A percentile compares a stretch with the other conserved stretches of the same genome.
Evolutionary conservation across 2,329 filamentous ascomycete species (phyloP).

Genomic region (Fusarium napiforme): DNA sequence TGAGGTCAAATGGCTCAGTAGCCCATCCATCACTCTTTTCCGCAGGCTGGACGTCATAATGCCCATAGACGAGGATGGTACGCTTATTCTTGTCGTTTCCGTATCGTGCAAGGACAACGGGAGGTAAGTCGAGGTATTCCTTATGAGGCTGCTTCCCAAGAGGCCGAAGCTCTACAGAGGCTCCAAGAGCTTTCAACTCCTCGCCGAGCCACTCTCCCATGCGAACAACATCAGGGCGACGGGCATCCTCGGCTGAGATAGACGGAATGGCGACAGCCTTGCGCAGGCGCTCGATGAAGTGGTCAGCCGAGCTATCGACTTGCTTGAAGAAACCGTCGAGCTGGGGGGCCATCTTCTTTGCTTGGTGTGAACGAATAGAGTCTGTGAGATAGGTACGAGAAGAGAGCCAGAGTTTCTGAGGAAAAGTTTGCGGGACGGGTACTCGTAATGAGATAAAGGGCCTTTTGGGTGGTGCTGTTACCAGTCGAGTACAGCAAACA

Average conservation of each 20-base stretch:
- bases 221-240: conserved; percentile 90
- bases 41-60: conserved; percentile 98
- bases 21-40: conserved; percentile 94
- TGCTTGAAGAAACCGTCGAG: conserved; percentile 93
- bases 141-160: conserved; percentile 93
- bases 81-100: conserved; percentile 92
- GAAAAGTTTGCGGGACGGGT: conserved; percentile 32
- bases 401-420: conserved; percentile 25
- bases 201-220: conserved; percentile 93
- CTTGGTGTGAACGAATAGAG: conserved; percentile 67
- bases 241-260: conserved; percentile 89
- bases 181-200: conserved; percentile 86
- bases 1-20: conserved; percentile 91
- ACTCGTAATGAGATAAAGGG: conserved; percentile 39
- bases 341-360: conserved; percentile 85
- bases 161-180: conserved; percentile 84
- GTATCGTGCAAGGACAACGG: conserved; percentile 91
- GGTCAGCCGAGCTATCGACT: conserved; percentile 81
- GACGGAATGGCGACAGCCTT: conserved; percentile 97
- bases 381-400: conserved; percentile 63
- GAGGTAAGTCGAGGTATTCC: conserved; percentile 90
- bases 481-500: conserved; percentile 41
- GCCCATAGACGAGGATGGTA: conserved; percentile 95
- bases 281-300: conserved; percentile 89
- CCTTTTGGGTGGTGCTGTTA: conserved; percentile 39